These are phyloP conservation scores for Yarrowia phangngaensis DNA, from an alignment of 805 yeast genomes.

Conservation along the genomic window DNA sequence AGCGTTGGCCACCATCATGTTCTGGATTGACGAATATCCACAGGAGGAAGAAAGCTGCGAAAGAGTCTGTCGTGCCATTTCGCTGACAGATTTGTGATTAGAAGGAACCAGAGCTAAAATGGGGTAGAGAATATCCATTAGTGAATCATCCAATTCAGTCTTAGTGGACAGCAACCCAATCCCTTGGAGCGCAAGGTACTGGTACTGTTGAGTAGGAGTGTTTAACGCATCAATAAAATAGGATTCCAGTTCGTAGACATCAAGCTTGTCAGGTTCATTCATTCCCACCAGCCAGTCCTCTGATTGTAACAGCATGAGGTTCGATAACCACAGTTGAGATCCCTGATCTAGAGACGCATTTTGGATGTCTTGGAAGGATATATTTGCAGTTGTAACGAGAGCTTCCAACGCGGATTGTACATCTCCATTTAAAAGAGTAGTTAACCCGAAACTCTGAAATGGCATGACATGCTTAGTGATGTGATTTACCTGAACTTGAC, in stretches of 20 bases:
- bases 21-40: constrained; percentile 51
- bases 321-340: constrained; percentile 5
- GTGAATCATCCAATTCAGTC: constrained; percentile 46
- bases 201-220: constrained; percentile 24
- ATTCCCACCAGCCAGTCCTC: constrained; percentile 23
- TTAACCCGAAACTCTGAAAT: constrained; percentile 1
- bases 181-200: constrained; percentile 30
- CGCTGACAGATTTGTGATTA: constrained; percentile 44
- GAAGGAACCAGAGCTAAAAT: constrained; percentile 70
- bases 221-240: constrained; percentile 27
- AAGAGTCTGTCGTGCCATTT: constrained; percentile 53
- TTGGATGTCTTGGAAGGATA: constrained; percentile 14
- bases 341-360: not conserved
- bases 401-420: constrained; percentile 11
- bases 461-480: constrained; percentile 23
- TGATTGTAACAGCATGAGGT: constrained; percentile 15
- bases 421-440: not conserved
- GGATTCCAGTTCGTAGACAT: constrained; percentile 27
- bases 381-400: constrained; percentile 6
- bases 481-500: constrained; percentile 7
- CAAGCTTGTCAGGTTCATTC: constrained; percentile 8
- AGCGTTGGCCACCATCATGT: constrained; percentile 59
- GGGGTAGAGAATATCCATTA: constrained; percentile 70
- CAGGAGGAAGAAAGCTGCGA: constrained; percentile 49
- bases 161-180: constrained; percentile 31